phyloP scores from a whole-genome alignment of 495 filamentous ascomycete genomes.

The Opeltia flavorubescens region DNA sequence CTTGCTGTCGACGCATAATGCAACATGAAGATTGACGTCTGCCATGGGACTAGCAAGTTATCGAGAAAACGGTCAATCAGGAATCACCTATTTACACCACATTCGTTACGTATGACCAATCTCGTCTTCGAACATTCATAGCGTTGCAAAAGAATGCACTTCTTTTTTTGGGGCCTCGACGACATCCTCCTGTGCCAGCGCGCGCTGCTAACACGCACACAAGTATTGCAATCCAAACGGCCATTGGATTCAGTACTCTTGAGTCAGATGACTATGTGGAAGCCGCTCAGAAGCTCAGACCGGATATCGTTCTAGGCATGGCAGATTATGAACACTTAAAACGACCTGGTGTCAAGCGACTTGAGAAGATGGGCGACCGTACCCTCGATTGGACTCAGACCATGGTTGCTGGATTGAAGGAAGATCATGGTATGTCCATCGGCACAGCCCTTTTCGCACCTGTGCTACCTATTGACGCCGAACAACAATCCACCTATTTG shows the following conservation, averaged over 20 bases:
- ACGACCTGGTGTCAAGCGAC: slow-evolving; percentile 49
- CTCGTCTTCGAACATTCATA: slow-evolving; percentile 61
- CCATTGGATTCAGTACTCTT: slow-evolving; percentile 64
- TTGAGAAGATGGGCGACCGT: slow-evolving; percentile 71
- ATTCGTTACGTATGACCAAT: slow-evolving; percentile 26
- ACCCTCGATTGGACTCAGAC: slow-evolving; percentile 60
- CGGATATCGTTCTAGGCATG: slow-evolving; percentile 70
- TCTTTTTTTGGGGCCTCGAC: slow-evolving; percentile 67
- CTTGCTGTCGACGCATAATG: too few relatives aligned
- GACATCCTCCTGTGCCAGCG: slow-evolving; percentile 58
- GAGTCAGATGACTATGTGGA: slow-evolving; percentile 51
- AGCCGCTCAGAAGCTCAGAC: slow-evolving; percentile 44
- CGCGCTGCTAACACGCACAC: slow-evolving; percentile 59
- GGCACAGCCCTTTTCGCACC: slow-evolving; percentile 56
- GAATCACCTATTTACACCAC: slow-evolving; percentile 37
- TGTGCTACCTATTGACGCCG: slow-evolving; percentile 57
- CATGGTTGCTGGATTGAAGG: slow-evolving; percentile 27
- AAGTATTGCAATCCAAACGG: slow-evolving; percentile 65
- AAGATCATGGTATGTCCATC: slow-evolving; percentile 19
- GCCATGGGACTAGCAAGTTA: slow-evolving; percentile 42
- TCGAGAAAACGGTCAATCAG: slow-evolving; percentile 50
- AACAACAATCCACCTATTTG: slow-evolving; percentile 64
- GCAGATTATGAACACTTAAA: slow-evolving; percentile 56
- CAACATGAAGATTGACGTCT: neutral
- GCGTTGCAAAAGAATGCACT: slow-evolving; percentile 36